phyloP scores from a whole-genome alignment of 1,284 basidiomycete genomes.

The Gastroboletus turbinatus region DNA sequence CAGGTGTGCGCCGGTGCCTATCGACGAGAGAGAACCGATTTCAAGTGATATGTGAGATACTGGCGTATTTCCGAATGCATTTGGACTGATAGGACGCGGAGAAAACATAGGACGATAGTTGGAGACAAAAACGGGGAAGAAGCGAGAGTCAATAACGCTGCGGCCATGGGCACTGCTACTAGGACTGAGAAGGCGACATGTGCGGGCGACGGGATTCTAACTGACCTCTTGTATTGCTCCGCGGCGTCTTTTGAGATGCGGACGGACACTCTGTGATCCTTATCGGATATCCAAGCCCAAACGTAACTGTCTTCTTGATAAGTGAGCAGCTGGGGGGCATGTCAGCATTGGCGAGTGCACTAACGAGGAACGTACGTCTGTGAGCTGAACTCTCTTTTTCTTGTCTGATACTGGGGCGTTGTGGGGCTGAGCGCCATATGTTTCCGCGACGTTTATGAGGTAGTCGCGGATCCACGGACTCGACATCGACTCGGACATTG shows the following conservation, averaged over 20 bases:
- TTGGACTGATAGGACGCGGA: conserved; percentile 43
- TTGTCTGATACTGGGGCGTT: conserved; percentile 34
- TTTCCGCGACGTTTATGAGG: conserved; percentile 46
- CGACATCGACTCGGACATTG: conserved; percentile 37
- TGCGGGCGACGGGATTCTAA: not conserved
- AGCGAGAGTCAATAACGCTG: conserved; percentile 34
- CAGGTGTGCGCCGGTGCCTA: conserved; percentile 34
- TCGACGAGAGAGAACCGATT: conserved; percentile 41
- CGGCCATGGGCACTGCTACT: conserved; percentile 11
- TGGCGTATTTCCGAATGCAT: conserved; percentile 36
- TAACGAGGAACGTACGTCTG: conserved; percentile 40
- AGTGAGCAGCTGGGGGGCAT: conserved; percentile 35
- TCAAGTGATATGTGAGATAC: conserved; percentile 47
- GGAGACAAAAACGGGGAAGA: conserved; percentile 40
- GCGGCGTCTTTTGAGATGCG: conserved; percentile 42
- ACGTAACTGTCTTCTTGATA: conserved; percentile 38
- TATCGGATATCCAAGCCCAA: conserved; percentile 50
- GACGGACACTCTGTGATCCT: conserved; percentile 36
- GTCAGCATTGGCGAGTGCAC: conserved; percentile 10
- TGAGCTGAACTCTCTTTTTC: conserved; percentile 52
- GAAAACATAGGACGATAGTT: conserved; percentile 48
- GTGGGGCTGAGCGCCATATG: conserved; percentile 44
- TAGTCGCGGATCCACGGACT: conserved; percentile 55
- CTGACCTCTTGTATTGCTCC: conserved; percentile 34
- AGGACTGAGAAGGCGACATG: not conserved